Base-by-base conservation (phyloP, 2,329 filamentous ascomycete genomes). In the Sporothrix dimorphospora region DNA sequence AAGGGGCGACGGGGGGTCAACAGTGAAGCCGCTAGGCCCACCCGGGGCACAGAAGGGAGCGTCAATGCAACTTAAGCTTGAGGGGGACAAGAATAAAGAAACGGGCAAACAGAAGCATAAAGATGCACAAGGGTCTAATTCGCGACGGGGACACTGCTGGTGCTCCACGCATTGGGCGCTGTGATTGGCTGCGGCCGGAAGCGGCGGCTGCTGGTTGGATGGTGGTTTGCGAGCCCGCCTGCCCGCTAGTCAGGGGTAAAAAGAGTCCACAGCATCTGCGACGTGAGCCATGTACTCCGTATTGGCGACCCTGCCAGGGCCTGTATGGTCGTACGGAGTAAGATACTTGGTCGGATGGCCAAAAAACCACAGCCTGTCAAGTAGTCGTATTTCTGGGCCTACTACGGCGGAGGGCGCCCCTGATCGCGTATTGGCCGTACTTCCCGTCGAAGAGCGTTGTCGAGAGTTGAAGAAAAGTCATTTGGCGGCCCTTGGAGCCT, bases 171-270 rank as follows among this genome's bases (percentile, higher is more conserved):
- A 45, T 45, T 19, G 21, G 59, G 4, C 11, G 21, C 59, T 65
- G 12, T 65, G 38, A 65, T 65, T 65, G 59, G 59, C 21, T 65
- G 59, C 1, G 5, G n/a, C 12, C 21, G 38, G 59, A 65, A 65
- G 59, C 59, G 21, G 34, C 59, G 38, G 38, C 21, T 49, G 24
- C 61, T 49, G 34, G n/a, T 61, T 61, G 57, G 57, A 51, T 24
- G 4, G 45, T 51, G n/a, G 34, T n/a, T 42, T 27, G 34, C 67
- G 45, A 57, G 67, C 38, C n/a, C 21, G 19, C n/a, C 21, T 53
- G 11, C n/a, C n/a, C 19, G 7, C 47, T 69, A 69, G 67, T 69
- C 67, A 69, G 67, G 67, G 67, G 67, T 69, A 69, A 55, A 42
- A n/a, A 16, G 21, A 69, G 51, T 12, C 34, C 19, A 45, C n/a